Conservation (phyloP, 495 filamentous ascomycete genomes). For the Xylaria flabelliformis region DNA sequence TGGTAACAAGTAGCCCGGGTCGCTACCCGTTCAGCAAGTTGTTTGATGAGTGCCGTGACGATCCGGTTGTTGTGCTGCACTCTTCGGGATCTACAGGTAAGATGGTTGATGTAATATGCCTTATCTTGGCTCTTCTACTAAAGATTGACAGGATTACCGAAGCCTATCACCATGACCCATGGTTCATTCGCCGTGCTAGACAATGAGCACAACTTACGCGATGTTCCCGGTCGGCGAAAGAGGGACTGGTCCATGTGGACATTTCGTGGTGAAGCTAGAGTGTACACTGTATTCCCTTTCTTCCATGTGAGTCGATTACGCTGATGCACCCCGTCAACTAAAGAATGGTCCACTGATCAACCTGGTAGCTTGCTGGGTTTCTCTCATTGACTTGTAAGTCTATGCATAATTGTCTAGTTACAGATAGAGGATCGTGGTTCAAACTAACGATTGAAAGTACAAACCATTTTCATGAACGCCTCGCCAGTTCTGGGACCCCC, state of each 20-base stretch:
- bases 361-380: conserved; percentile 7
- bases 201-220: conserved; percentile 23
- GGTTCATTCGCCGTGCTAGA: conserved; percentile 44
- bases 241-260: conserved; percentile 26
- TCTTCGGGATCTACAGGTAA: conserved; percentile 56
- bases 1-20: conserved; percentile 23
- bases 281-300: conserved; percentile 19
- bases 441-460: conserved; percentile 11
- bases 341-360: no score
- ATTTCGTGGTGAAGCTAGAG: conserved; percentile 19
- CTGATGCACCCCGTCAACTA: no score
- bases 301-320: conserved; percentile 3
- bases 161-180: conserved; percentile 49
- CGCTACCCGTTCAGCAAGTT: conserved; percentile 28
- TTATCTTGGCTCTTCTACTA: no score
- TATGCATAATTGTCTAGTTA: no score
- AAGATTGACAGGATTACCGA: conserved; percentile 26
- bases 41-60: conserved; percentile 30
- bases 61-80: conserved; percentile 51
- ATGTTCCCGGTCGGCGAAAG: background rate
- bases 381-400: background rate
- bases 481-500: conserved; percentile 36
- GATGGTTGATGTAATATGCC: no score
- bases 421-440: no score
- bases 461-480: conserved; percentile 31